Evolutionary conservation across 306 rosid genomes (phyloP).

Genomic region (Pterocarpus santalinus): DNA sequence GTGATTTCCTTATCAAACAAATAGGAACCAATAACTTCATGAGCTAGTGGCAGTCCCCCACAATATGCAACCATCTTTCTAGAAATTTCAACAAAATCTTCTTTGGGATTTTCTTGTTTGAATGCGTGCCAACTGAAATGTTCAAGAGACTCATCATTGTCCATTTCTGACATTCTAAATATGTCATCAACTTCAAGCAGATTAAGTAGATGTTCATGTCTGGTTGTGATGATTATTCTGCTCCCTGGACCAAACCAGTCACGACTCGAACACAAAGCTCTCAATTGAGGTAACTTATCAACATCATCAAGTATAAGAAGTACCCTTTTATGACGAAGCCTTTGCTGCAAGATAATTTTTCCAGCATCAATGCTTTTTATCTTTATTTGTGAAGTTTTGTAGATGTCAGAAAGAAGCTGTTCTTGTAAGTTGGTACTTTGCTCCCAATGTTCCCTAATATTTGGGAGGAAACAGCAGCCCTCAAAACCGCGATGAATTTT

Average conservation of each 20-base stretch:
- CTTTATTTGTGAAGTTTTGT: not conserved
- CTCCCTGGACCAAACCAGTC: conserved; percentile 36
- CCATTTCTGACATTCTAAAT: not conserved
- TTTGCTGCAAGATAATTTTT: not conserved
- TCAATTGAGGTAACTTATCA: not conserved
- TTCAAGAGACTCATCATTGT: conserved; percentile 7
- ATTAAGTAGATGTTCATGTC: not conserved
- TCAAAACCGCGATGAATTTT: not conserved
- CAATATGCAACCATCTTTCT: not conserved
- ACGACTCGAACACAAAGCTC: conserved; percentile 31
- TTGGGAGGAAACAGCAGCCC: not conserved
- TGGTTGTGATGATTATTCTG: conserved; percentile 36
- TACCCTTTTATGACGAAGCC: not conserved
- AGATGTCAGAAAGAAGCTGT: not conserved
- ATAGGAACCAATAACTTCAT: not conserved
- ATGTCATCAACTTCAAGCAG: not conserved
- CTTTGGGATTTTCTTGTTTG: not conserved
- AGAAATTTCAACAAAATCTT: conserved; percentile 1
- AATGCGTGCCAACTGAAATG: conserved; percentile 28
- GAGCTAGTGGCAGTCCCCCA: conserved; percentile 37
- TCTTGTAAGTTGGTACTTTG: conserved; percentile 36
- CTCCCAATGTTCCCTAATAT: conserved; percentile 29
- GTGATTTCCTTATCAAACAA: not conserved
- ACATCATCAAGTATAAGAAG: conserved; percentile 44
- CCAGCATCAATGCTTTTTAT: conserved; percentile 4